Evolutionary conservation across 352 stramenopile species (phyloP).

Genomic region (Pythium volutum): DNA sequence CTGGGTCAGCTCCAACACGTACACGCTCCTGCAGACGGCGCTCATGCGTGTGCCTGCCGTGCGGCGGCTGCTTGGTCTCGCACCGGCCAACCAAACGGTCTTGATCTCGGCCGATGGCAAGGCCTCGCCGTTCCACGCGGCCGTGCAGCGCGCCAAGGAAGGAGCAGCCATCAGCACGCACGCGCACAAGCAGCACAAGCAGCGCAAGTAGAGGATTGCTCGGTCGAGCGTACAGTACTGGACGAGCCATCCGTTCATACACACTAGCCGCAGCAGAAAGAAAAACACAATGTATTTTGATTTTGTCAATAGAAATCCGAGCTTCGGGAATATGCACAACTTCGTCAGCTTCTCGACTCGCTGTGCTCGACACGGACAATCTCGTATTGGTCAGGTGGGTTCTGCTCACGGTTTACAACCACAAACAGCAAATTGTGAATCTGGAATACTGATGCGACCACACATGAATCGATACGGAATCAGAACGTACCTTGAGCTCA

Average conservation of each 20-base stretch:
- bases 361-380: conserved; percentile 30
- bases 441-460: too few species aligned
- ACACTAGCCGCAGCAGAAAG: not conserved
- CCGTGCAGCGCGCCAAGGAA: conserved; percentile 66
- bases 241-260: too few species aligned
- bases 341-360: conserved; percentile 12
- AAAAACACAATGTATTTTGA: conserved; percentile 11
- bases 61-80: conserved; percentile 38
- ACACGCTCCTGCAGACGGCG: conserved; percentile 63
- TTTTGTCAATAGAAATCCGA: conserved; percentile 19
- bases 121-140: conserved; percentile 67
- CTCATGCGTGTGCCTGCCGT: conserved; percentile 53
- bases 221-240: too few species aligned
- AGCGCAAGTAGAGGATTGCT: conserved; percentile 21
- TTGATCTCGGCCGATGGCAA: conserved; percentile 29
- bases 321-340: not conserved
- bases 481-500: conserved; percentile 51
- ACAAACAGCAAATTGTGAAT: not conserved
- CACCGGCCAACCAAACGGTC: conserved; percentile 24
- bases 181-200: conserved; percentile 59
- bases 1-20: conserved; percentile 85
- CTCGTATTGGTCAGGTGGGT: conserved; percentile 48
- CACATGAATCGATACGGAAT: too few species aligned
- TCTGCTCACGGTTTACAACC: conserved; percentile 22
- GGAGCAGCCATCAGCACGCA: conserved; percentile 65